Evolutionary conservation across 2,329 filamentous ascomycete species (phyloP).

Genomic region (Aspergillus aculeatinus): DNA sequence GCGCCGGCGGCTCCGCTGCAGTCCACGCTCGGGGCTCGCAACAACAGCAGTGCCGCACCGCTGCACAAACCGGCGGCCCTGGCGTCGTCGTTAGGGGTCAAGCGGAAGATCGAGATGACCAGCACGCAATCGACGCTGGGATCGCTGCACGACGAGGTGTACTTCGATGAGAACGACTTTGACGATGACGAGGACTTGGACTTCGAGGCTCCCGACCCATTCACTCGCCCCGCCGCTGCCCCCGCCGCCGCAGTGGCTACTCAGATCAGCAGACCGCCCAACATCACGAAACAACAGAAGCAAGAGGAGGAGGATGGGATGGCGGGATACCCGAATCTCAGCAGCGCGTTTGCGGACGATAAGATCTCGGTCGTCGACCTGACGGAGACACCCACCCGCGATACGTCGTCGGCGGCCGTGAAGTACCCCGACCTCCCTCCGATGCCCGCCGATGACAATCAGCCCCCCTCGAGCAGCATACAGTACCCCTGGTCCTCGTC

Average conservation of each 20-base stretch:
- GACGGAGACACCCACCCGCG: slow-evolving; percentile 12
- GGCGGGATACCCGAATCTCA: slow-evolving; percentile 12
- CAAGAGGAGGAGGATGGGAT: not conserved
- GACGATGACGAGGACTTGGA: slow-evolving; percentile 79
- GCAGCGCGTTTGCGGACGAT: not conserved
- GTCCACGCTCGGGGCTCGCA: slow-evolving; percentile 26
- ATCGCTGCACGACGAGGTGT: slow-evolving; percentile 52
- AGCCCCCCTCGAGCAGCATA: slow-evolving; percentile 52
- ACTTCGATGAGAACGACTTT: slow-evolving; percentile 79
- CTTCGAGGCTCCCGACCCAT: slow-evolving; percentile 33
- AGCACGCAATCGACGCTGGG: slow-evolving; percentile 36
- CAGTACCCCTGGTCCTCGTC: slow-evolving; percentile 70
- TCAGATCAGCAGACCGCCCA: not conserved
- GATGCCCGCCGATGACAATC: slow-evolving; percentile 28
- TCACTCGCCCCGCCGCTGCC: slow-evolving; percentile 23
- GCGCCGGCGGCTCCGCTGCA: slow-evolving; percentile 34
- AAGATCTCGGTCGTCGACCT: slow-evolving; percentile 1
- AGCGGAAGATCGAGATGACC: slow-evolving; percentile 41
- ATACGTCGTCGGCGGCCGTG: slow-evolving; percentile 25
- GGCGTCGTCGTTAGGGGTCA: slow-evolving; percentile 30
- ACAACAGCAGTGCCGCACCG: slow-evolving; percentile 25
- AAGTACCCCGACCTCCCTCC: slow-evolving; percentile 40
- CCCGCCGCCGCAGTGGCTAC: slow-evolving; percentile 4
- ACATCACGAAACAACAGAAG: not conserved
- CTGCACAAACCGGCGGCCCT: slow-evolving; percentile 1